Evolutionary conservation across 306 rosid genomes (phyloP), one percentile per base, ranked within the genome.

Genomic region (Cucumis melo): DNA sequence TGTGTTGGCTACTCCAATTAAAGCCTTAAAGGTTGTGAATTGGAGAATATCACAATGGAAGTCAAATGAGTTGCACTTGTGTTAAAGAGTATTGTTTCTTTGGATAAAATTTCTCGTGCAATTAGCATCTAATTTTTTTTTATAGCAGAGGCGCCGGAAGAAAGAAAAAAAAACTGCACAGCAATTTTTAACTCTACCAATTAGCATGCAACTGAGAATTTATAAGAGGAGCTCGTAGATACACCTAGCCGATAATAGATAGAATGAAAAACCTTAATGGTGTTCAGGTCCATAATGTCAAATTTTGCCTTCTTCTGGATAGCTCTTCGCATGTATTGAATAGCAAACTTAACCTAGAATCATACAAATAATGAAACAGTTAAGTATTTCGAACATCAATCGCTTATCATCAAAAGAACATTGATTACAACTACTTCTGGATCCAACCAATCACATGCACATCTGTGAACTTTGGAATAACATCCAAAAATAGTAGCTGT

Each of bases 241-340:
- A 56, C 64, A 20, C 38, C 32, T 41, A 59, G 70, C 51, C 48
- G 53, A 34, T 34, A 57, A 62, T 29, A 23, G n/a, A 61, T 24
- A 27, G 62, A 67, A 72, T 56, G 48, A 42, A 41, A 86, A 41
- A 86, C 99, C 98, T 94, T 94, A 64, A 90, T 79, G 34, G 97
- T 88, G 83, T 90, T 94, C 79, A 94, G 83, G 74, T 90, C 91
- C 77, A 60, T 76, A 81, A 95, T 95, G 89, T 95, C 98, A 81
- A 95, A 92, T 81, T 92, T 92, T 75, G 97, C 99, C 91, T 94
- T 94, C 85, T 92, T 94, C 82, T 87, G 99, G 84, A 92, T 90
- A 58, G 85, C 76, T 84, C 82, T 94, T 80, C 95, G 86, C 97
- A 94, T 94, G 87, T 88, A 89, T 78, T 89, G 95, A 78, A 94